A percentile compares a stretch with the other conserved stretches of the same genome.
Evolutionary conservation across 176 grass and related monocot species (phyloP).

Genomic region (Guadua angustifolia): DNA sequence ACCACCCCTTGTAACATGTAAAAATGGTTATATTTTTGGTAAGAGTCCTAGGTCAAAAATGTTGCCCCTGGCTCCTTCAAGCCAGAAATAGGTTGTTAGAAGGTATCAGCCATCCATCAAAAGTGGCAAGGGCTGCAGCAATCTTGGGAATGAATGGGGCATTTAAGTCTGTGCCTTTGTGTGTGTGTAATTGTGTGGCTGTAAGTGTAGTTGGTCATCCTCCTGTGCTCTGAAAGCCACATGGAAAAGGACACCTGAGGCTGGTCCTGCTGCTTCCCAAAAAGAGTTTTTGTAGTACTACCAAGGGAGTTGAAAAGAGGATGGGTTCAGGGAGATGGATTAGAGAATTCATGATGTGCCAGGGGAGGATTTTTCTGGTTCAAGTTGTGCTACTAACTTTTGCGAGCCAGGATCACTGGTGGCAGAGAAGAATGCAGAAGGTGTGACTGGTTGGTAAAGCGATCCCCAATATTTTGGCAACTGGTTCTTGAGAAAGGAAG

Average conservation of each 20-base stretch:
- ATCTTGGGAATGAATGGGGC: not conserved
- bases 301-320: not conserved
- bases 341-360: not conserved
- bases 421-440: not conserved
- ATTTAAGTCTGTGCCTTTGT: not conserved
- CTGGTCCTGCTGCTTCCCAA: not conserved
- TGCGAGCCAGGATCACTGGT: not conserved
- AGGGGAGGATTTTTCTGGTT: not conserved
- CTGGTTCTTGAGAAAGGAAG: not conserved
- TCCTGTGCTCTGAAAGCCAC: not conserved
- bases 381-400: not conserved
- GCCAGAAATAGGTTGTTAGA: not conserved
- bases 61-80: not conserved
- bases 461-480: not conserved
- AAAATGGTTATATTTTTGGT: constrained; percentile 32
- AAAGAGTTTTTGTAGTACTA: not conserved
- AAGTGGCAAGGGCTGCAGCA: not conserved
- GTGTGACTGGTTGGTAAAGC: not conserved
- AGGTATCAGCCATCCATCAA: not conserved
- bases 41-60: not conserved
- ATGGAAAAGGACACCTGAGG: not conserved
- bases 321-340: not conserved
- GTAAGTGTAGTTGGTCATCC: not conserved
- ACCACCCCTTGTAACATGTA: constrained; percentile 39
- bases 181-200: not conserved